phyloP scores from a whole-genome alignment of 1,284 basidiomycete species.

The Termitomyces sp. region DNA sequence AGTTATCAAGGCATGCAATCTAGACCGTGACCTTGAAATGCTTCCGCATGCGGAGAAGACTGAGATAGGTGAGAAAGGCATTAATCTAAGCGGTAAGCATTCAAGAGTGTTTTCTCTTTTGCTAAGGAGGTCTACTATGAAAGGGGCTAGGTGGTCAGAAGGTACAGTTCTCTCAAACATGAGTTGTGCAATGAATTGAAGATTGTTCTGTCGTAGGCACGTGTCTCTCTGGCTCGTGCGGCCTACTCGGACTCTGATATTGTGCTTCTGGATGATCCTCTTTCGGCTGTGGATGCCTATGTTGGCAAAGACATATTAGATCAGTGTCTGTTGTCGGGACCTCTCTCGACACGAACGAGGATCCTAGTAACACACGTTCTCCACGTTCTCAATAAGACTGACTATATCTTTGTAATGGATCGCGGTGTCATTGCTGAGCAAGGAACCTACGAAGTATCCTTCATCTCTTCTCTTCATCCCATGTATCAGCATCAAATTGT shows the following conservation, averaged over 20 bases:
- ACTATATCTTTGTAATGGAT: conserved; percentile 72
- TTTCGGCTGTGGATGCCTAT: conserved; percentile 72
- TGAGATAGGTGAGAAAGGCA: conserved; percentile 84
- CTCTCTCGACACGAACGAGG: conserved; percentile 60
- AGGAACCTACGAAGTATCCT: conserved; percentile 51
- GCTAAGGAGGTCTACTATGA: not conserved
- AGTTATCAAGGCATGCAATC: conserved; percentile 54
- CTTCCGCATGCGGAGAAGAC: conserved; percentile 65
- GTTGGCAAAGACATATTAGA: conserved; percentile 60
- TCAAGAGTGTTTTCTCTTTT: not conserved
- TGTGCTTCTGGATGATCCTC: conserved; percentile 67
- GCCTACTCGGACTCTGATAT: conserved; percentile 75
- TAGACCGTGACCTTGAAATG: conserved; percentile 63
- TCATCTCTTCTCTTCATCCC: not conserved
- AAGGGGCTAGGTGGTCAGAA: conserved; percentile 45
- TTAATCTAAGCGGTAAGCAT: conserved; percentile 52
- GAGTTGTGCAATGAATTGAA: conserved; percentile 25
- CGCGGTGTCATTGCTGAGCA: conserved; percentile 61
- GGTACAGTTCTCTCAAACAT: conserved; percentile 25
- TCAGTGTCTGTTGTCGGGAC: conserved; percentile 51
- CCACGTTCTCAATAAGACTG: conserved; percentile 62
- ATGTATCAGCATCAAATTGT: not conserved
- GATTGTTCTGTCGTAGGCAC: conserved; percentile 42
- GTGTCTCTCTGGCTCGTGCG: conserved; percentile 77
- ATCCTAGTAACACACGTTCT: conserved; percentile 76